Base-by-base conservation (phyloP, 768 basidiomycete genomes). In the Rhodotorula paludigena region DNA sequence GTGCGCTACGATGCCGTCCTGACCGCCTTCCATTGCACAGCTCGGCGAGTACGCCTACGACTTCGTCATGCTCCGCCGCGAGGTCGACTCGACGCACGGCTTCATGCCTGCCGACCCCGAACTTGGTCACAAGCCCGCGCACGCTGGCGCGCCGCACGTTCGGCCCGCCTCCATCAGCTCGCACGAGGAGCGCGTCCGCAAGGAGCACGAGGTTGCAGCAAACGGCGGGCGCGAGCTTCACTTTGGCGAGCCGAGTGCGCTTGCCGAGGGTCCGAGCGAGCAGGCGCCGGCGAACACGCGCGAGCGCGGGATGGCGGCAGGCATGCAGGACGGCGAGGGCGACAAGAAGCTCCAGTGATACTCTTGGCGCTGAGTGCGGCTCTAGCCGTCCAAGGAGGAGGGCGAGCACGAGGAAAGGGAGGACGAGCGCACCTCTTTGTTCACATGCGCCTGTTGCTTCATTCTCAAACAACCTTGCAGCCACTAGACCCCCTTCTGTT, bases 21-120 rank as follows among this genome's bases (percentile, higher is more conserved):
- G n/a, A 49, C 48, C 10, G 5, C 16, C n/a, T 49, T 18, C 25
- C 30, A 6, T 28, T n/a, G n/a, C 25, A 9, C 48, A 49, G 48
- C 87, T 92, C 83, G 91, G 90, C 72, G 91, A 92, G 79, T 91
- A 85, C 69, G 87, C 89, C 3, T 90, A 90, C 74, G 89, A 92
- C 78, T 92, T 89, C 69, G 89, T 53, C 44, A 32, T n/a, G 12
- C 35, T 68, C 45, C 67, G 67, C 28, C 67, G 67, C 20, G 67
- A 68, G 25, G 67, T 68, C 62, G 67, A 68, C 32, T 63, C 62
- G 5, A 48, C 57, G 10, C 39, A 57, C 36, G 67, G 67, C 25
- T 39, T 55, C 61, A 1, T 11, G 12, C 20, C 41, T 5, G 16
- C 21, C 25, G 33, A 55, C 54, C n/a, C 38, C 25, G 54, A 39